phyloP scores from a whole-genome alignment of 2,329 filamentous ascomycete species.

The Hypoxylon sp. region DNA sequence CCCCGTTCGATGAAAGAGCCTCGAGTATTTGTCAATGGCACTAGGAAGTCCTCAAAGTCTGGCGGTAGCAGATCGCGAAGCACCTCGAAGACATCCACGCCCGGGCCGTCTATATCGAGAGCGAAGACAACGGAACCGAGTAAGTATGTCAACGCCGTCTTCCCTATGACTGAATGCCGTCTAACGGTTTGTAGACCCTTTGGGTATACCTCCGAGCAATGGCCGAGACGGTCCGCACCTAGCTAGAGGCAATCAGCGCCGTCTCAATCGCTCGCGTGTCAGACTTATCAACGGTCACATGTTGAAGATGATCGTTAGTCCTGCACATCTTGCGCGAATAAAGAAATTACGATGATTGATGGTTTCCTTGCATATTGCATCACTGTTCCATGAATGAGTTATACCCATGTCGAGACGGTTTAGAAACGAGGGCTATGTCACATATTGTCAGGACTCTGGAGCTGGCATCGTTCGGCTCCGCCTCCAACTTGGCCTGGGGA shows the following conservation, averaged over 20 bases:
- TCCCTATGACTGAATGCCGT: conserved; percentile 1
- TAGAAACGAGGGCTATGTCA: conserved; percentile 5
- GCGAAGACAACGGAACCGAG: conserved; percentile 42
- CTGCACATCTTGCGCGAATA: not conserved
- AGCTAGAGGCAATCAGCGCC: conserved; percentile 33
- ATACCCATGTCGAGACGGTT: conserved; percentile 28
- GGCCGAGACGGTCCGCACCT: conserved; percentile 54
- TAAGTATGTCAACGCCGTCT: conserved; percentile 45
- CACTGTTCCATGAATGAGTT: conserved; percentile 25
- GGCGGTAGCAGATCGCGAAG: conserved; percentile 32
- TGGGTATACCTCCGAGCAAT: conserved; percentile 52
- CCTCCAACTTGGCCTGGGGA: not conserved
- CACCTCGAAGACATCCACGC: conserved; percentile 40
- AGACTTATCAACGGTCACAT: conserved; percentile 36
- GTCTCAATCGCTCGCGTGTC: not conserved
- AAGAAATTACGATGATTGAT: conserved; percentile 15
- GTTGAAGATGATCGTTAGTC: conserved; percentile 26
- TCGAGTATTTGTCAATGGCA: conserved; percentile 30
- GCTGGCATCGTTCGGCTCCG: not conserved
- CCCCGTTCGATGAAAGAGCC: conserved; percentile 36
- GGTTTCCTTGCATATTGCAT: conserved; percentile 8
- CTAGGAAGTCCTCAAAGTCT: conserved; percentile 35
- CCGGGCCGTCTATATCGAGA: conserved; percentile 33
- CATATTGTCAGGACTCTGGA: conserved; percentile 2
- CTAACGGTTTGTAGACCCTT: conserved; percentile 50